Evolutionary conservation across 148 eudicot genomes (phyloP).

Genomic region (Nepenthes mirabilis): DNA sequence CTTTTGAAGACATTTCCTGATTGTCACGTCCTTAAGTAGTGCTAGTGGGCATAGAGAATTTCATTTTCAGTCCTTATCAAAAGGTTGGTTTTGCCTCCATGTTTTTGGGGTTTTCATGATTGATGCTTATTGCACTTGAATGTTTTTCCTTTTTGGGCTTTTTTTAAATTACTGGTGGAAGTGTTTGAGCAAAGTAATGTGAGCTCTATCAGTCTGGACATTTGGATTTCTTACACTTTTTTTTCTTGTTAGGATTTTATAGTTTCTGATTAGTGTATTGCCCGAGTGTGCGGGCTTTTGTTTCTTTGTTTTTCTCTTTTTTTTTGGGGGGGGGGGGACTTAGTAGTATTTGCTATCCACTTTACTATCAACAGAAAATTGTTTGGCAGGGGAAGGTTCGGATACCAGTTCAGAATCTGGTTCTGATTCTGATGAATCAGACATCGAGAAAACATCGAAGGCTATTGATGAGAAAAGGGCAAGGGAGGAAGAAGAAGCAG

Average conservation of each 20-base stretch:
- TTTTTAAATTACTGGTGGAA: no score
- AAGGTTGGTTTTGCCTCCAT: no score
- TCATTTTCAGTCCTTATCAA: no score
- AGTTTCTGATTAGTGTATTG: neutral
- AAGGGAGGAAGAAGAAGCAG: constrained; percentile 40
- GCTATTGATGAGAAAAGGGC: constrained; percentile 29
- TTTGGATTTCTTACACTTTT: no score
- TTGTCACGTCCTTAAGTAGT: no score
- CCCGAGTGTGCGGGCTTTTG: neutral
- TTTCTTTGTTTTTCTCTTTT: neutral
- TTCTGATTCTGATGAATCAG: constrained; percentile 27
- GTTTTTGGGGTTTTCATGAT: no score
- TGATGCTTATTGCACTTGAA: neutral
- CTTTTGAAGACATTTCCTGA: no score
- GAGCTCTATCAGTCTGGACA: no score
- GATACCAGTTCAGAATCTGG: constrained; percentile 29
- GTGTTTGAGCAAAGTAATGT: no score
- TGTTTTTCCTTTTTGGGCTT: neutral
- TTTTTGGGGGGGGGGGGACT: neutral
- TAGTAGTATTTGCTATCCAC: neutral
- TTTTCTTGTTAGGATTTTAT: no score
- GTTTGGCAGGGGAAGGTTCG: constrained; percentile 6
- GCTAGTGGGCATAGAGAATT: no score
- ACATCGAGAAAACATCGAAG: constrained; percentile 36
- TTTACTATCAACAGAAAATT: constrained; percentile 9